Evolutionary conservation across 257 asterid species (phyloP).

Genomic region (Jacaranda mimosifolia): DNA sequence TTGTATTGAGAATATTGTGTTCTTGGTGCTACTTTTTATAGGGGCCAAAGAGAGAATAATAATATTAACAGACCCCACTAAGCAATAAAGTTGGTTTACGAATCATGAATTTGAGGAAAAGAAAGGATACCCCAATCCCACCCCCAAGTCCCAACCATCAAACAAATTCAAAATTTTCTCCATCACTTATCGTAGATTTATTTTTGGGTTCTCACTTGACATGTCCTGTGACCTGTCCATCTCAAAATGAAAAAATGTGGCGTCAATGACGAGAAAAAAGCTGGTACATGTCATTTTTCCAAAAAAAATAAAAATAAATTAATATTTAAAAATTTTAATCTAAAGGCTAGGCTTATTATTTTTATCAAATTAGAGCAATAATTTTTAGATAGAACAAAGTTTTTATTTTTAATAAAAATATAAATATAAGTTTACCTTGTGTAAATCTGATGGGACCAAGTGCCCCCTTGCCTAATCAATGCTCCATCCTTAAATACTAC

Average conservation of each 20-base stretch:
- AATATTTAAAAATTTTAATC: not conserved
- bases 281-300: no score
- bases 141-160: not conserved
- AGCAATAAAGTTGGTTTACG: constrained; percentile 18
- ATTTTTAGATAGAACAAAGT: no score
- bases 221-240: constrained; percentile 24
- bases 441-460: no score
- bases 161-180: constrained; percentile 2
- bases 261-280: constrained; percentile 15
- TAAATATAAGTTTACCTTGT: no score
- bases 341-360: no score
- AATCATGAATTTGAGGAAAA: constrained; percentile 17
- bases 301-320: not conserved
- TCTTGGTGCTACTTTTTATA: not conserved
- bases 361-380: no score
- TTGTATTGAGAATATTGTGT: not conserved
- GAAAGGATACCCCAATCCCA: not conserved
- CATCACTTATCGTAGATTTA: not conserved
- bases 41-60: not conserved
- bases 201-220: constrained; percentile 19
- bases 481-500: no score
- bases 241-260: constrained; percentile 19
- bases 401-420: no score
- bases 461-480: no score
- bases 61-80: constrained; percentile 14